These are phyloP conservation scores for Fusarium papillatum DNA, from an alignment of 2,329 filamentous ascomycete genomes.

Conservation along the genomic window DNA sequence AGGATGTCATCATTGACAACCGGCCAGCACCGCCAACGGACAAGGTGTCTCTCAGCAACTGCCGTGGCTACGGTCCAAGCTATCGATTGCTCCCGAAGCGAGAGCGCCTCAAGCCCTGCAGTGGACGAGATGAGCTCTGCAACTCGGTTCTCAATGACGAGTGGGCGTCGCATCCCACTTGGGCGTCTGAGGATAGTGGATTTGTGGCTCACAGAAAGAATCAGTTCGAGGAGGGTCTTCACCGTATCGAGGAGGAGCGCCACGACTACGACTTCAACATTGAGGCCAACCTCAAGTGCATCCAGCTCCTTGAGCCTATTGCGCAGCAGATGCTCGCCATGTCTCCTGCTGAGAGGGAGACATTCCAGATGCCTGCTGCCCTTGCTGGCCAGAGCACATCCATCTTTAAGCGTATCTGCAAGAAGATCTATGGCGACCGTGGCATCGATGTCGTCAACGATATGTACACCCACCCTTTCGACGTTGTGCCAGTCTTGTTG, in stretches of 20 bases:
- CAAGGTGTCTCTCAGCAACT: constrained; percentile 94
- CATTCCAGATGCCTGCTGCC: constrained; percentile 84
- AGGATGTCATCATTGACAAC: constrained; percentile 85
- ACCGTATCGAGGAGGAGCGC: constrained; percentile 96
- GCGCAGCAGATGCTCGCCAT: constrained; percentile 91
- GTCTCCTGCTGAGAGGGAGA: constrained; percentile 77
- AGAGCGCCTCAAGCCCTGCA: constrained; percentile 92
- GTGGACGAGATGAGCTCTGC: constrained; percentile 95
- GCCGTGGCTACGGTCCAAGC: constrained; percentile 94
- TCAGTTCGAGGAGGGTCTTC: constrained; percentile 91
- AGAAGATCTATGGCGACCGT: constrained; percentile 95
- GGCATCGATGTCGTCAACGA: constrained; percentile 89
- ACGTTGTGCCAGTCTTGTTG: constrained; percentile 90
- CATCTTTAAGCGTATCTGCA: constrained; percentile 96
- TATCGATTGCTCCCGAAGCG: constrained; percentile 93
- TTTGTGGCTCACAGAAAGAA: constrained; percentile 99
- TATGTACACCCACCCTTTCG: constrained; percentile 86
- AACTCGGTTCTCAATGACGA: constrained; percentile 95
- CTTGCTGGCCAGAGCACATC: constrained; percentile 95
- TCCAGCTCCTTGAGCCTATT: constrained; percentile 95
- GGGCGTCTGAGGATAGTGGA: constrained; percentile 97
- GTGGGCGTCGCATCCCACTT: constrained; percentile 98
- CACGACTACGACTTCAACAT: constrained; percentile 99
- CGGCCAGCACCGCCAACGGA: constrained; percentile 81
- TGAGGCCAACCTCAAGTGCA: constrained; percentile 93